Evolutionary conservation across 148 eudicot species (phyloP), one percentile per base, ranked within the genome.

Genomic region (Rhododendron kiyosumense): DNA sequence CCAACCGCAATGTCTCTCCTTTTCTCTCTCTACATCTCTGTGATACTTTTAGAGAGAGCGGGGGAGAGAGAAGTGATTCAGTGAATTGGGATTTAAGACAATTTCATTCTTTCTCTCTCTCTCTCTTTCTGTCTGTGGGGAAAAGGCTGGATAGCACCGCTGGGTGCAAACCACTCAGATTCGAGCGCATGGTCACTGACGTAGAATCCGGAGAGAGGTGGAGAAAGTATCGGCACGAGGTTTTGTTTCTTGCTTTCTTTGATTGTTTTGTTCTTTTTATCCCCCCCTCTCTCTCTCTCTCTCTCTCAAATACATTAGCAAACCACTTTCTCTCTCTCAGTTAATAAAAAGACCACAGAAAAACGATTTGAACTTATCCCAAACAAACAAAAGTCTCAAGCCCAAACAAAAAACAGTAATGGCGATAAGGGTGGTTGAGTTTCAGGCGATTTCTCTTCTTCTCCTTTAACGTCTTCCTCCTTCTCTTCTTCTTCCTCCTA

Each of bases 81-180:
- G n/a, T 59, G 8, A 34, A 51, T 20, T 24, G 13, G 1, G 28
- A 74, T 30, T 24, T 4, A 12, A 54, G 7, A 26, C 51, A 28
- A 7, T 36, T 38, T 17, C 61, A 24, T 7, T 71, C n/a, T n/a
- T n/a, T n/a, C n/a, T n/a, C 48, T 46, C 45, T 41, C 28, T 51
- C 24, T 75, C 54, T 59, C 30, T 63, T 2, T 65, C 34, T 71
- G 38, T 71, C 76, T 15, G 1, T 71, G 7, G 76, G 13, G 46
- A 52, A 87, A 86, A 86, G 90, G 88, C 90, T 86, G 88, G 74
- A 48, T 10, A 15, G 87, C 98, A 93, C 98, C 98, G 95, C 88
- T 89, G 18, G 82, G 75, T 24, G 28, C 61, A 83, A 83, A 86
- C 98, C 98, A 93, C 61, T 93, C 81, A 94, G 78, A 84, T 77